These are phyloP conservation scores for Phytophthora multivora DNA, from an alignment of 352 stramenopile species.

Conservation along the genomic window DNA sequence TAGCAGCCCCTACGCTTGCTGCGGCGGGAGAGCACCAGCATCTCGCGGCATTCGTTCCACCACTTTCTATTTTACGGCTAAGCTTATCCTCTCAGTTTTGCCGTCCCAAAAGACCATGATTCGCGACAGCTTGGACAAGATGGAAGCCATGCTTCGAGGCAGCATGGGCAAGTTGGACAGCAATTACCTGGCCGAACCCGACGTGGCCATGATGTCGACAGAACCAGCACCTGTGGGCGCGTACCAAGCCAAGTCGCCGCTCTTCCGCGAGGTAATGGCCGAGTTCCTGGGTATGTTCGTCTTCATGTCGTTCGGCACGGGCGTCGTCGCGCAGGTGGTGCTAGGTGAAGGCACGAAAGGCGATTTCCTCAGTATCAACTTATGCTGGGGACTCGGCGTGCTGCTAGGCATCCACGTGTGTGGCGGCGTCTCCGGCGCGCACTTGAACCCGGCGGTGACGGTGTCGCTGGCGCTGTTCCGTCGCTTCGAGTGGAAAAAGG, in stretches of 20 bases:
- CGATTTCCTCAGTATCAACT: constrained; percentile 61
- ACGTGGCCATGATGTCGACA: constrained; percentile 33
- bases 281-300: constrained; percentile 66
- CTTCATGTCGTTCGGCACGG: constrained; percentile 60
- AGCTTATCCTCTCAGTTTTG: constrained; percentile 8
- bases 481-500: constrained; percentile 46
- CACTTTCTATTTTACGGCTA: constrained; percentile 27
- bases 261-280: constrained; percentile 63
- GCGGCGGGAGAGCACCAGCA: constrained; percentile 11
- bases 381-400: constrained; percentile 62
- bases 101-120: constrained; percentile 4
- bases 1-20: background rate
- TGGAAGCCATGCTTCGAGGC: constrained; percentile 21
- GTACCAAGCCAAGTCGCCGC: constrained; percentile 39
- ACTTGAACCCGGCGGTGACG: constrained; percentile 66
- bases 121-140: constrained; percentile 28
- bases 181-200: constrained; percentile 33
- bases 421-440: constrained; percentile 46
- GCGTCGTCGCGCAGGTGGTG: constrained; percentile 62
- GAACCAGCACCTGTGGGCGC: constrained; percentile 11
- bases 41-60: background rate
- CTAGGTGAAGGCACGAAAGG: constrained; percentile 52
- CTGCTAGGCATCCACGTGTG: constrained; percentile 64
- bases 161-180: constrained; percentile 32
- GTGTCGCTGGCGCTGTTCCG: constrained; percentile 52